A percentile compares a stretch with the other conserved stretches of the same genome.
Evolutionary conservation across 495 filamentous ascomycete genomes (phyloP).

Genomic region (Aspergillus nidulans): DNA sequence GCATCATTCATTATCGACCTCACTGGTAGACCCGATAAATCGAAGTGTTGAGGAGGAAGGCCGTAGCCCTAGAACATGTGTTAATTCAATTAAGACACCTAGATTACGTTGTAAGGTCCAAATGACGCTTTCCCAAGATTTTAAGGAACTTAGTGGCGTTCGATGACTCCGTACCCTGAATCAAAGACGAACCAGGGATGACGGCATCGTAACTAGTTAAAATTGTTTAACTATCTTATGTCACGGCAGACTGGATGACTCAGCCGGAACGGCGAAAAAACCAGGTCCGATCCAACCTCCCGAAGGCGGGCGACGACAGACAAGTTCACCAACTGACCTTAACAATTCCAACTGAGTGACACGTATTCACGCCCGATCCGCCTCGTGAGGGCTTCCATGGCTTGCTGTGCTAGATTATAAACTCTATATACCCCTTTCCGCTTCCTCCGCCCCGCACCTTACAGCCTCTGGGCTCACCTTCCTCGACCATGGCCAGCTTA

Average conservation of each 20-base stretch:
- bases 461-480: conserved; percentile 35
- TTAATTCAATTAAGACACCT: too few relatives aligned
- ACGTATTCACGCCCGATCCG: neutral
- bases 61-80: too few relatives aligned
- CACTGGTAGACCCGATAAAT: neutral
- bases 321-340: conserved; percentile 21
- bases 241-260: too few relatives aligned
- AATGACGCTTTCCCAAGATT: too few relatives aligned
- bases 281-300: conserved; percentile 14
- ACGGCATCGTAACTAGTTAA: neutral
- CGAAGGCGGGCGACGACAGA: conserved; percentile 14
- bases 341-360: neutral
- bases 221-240: too few relatives aligned
- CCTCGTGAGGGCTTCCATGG: conserved; percentile 23
- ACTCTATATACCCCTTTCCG: conserved; percentile 12
- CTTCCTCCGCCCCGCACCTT: conserved; percentile 24
- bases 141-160: too few relatives aligned
- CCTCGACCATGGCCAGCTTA: conserved; percentile 59
- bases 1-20: neutral
- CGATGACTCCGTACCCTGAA: too few relatives aligned
- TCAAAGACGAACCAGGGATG: too few relatives aligned
- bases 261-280: conserved; percentile 30
- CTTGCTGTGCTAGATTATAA: conserved; percentile 22
- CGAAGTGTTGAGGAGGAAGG: too few relatives aligned
- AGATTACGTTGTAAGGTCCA: too few relatives aligned